Evolutionary conservation across 2,329 filamentous ascomycete species (phyloP).

Genomic region (Penicillium sp.): DNA sequence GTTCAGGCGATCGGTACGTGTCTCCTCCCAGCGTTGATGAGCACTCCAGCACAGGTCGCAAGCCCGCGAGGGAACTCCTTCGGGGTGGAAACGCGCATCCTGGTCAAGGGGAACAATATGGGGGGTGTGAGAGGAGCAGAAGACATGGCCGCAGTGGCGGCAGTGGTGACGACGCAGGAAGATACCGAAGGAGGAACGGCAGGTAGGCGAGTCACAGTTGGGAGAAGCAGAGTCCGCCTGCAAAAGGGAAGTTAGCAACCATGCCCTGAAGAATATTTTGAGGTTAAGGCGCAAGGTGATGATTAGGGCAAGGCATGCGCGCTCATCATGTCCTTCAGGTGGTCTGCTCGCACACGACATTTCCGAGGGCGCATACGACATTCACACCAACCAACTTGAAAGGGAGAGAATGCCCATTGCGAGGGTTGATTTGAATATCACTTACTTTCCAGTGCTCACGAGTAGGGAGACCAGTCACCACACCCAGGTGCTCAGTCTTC

Average conservation of each 20-base stretch:
- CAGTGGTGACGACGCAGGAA: slow-evolving; percentile 66
- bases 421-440: neutral
- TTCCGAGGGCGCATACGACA: slow-evolving; percentile 20
- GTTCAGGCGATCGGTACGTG: slow-evolving; percentile 50
- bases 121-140: slow-evolving; percentile 60
- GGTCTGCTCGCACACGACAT: slow-evolving; percentile 26
- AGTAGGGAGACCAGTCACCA: slow-evolving; percentile 60
- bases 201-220: slow-evolving; percentile 59
- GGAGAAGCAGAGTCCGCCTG: slow-evolving; percentile 59
- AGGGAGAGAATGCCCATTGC: slow-evolving; percentile 8
- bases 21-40: slow-evolving; percentile 57
- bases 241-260: slow-evolving; percentile 15
- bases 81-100: slow-evolving; percentile 62
- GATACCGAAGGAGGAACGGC: slow-evolving; percentile 59
- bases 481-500: slow-evolving; percentile 53
- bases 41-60: slow-evolving; percentile 63
- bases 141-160: slow-evolving; percentile 65
- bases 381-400: neutral
- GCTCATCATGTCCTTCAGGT: slow-evolving; percentile 28
- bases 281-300: neutral
- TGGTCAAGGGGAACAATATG: slow-evolving; percentile 62
- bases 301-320: neutral
- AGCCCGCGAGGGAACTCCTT: slow-evolving; percentile 55
- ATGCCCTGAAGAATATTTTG: neutral
- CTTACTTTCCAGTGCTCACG: slow-evolving; percentile 66